Evolutionary conservation across 1,284 basidiomycete genomes (phyloP), one percentile per base, ranked within the genome.

Genomic region (Fomitopsis betulina): DNA sequence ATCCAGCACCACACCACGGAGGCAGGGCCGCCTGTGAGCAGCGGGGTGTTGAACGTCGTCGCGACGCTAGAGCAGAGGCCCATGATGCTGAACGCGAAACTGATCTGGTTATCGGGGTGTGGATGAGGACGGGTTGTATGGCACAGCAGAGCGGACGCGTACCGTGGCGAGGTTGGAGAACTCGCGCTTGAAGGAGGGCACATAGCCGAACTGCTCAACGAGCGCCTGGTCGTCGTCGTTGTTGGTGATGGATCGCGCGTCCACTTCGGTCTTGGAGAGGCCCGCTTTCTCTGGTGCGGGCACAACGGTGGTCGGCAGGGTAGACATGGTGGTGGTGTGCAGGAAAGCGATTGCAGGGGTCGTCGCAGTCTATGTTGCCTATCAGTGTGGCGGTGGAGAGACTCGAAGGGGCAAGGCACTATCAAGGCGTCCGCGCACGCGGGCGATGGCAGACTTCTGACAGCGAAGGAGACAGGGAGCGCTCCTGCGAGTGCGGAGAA

Each of bases 1-100:
- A 90, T 85, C 91, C 91, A 93, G 67, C 89, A 91, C 91, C 91
- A 91, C 2, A 84, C 83, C 38, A 86, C 89, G n/a, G 86, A 84
- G n/a, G 89, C 76, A 15, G 91, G 91, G 2, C 91, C 91, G 5
- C 90, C 91, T 2, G 87, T 78, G 15, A 84, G 74, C 40, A 93
- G 73, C 0, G 91, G 91, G 0, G 89, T 91, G 64, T 92, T 89
- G 76, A 93, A 90, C 0, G 91, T 93, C 27, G 85, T 91, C 1
- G 91, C 84, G 43, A 93, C 82, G 63, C 87, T 89, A 4, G 89
- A 91, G 71, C 89, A 91, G 25, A 93, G 75, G 33, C 90, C 89
- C 87, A 90, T 89, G 64, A 89, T 89, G 64, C 85, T 86, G 74
- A 90, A 90, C 17, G 87, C 87, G 67, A 90, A 90, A 65, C 85